Evolutionary conservation across 108 stramenopile genomes (phyloP).

Genomic region (Cyclotella atomus): DNA sequence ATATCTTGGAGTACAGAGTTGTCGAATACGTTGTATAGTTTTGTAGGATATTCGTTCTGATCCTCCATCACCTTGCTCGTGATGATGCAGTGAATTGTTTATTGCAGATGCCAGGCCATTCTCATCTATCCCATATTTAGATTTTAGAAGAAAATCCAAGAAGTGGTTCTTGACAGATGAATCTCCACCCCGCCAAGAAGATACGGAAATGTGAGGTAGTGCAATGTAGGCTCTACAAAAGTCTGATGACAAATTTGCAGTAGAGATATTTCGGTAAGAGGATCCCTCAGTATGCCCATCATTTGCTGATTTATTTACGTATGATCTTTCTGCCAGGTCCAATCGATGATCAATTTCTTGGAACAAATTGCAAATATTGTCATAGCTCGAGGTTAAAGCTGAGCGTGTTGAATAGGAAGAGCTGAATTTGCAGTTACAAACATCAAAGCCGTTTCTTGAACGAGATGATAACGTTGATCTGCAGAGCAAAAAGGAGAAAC

Average conservation of each 20-base stretch:
- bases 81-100: constrained; percentile 16
- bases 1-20: constrained; percentile 61
- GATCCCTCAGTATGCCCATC: not conserved
- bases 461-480: too few species aligned
- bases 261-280: constrained; percentile 8
- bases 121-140: constrained; percentile 21
- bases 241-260: constrained; percentile 38
- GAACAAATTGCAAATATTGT: constrained; percentile 3
- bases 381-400: too few species aligned
- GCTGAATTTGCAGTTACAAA: too few species aligned
- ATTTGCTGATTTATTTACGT: not conserved
- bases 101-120: constrained; percentile 18
- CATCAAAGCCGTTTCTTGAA: too few species aligned
- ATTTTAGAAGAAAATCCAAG: constrained; percentile 19
- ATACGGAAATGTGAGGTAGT: constrained; percentile 25
- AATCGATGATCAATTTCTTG: constrained; percentile 4
- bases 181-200: not conserved
- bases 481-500: too few species aligned
- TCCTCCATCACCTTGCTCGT: not conserved
- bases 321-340: not conserved
- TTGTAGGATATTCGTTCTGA: not conserved
- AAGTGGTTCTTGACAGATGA: constrained; percentile 18
- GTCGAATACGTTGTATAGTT: constrained; percentile 24
- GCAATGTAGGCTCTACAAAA: constrained; percentile 37
- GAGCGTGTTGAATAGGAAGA: too few species aligned